Evolutionary conservation across 495 filamentous ascomycete species (phyloP).

Genomic region (Aspergillus incahuasiensis): DNA sequence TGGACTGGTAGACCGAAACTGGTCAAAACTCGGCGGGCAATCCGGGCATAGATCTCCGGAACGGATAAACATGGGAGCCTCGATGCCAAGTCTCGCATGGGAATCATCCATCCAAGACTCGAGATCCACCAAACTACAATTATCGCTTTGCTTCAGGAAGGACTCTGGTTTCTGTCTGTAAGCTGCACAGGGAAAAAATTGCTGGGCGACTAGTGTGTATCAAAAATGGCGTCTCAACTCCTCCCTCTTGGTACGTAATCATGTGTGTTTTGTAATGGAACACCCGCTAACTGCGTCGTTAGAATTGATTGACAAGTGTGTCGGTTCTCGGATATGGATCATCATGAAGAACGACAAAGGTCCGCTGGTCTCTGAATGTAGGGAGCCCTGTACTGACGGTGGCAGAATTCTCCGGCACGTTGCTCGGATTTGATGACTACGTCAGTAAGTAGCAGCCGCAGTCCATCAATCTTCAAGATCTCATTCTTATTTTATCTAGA

Average conservation of each 20-base stretch:
- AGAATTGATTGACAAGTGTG: constrained; percentile 99
- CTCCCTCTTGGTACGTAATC: constrained; percentile 61
- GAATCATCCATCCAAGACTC: constrained; percentile 8
- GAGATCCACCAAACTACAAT: neutral
- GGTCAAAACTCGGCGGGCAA: neutral
- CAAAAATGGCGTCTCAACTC: constrained; percentile 72
- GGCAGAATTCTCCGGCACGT: constrained; percentile 86
- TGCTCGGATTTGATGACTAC: constrained; percentile 97
- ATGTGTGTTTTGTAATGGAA: neutral
- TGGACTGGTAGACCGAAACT: no score
- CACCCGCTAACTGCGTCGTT: constrained; percentile 21
- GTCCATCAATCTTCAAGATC: neutral
- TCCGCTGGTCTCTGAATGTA: constrained; percentile 22
- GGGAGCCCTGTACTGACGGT: constrained; percentile 16
- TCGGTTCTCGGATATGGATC: constrained; percentile 96
- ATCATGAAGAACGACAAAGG: constrained; percentile 99
- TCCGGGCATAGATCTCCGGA: neutral
- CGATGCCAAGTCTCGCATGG: constrained; percentile 3
- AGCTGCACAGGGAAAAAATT: neutral
- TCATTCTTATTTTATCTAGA: constrained; percentile 48
- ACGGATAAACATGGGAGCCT: constrained; percentile 5
- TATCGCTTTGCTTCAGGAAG: neutral
- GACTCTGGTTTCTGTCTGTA: neutral
- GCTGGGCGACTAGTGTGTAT: neutral
- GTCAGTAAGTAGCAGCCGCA: constrained; percentile 72